Conservation (phyloP, 176 grass and related monocot species). For the Oryza rufipogon region DNA sequence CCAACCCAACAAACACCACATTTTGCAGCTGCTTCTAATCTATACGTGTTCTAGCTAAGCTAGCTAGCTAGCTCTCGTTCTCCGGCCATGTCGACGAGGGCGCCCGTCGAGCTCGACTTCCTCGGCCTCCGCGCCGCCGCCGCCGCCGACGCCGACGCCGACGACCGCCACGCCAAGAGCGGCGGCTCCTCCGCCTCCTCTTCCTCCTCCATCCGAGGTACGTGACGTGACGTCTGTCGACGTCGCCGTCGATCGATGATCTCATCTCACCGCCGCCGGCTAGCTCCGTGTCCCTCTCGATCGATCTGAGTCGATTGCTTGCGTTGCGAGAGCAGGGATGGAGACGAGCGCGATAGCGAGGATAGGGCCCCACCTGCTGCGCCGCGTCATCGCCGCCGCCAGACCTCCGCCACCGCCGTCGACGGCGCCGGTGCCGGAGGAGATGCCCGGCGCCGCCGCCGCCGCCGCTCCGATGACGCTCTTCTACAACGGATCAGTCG, state of each 20-base stretch:
- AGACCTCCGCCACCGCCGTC: background rate
- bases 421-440: background rate
- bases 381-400: constrained; percentile 45
- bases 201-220: constrained; percentile 47
- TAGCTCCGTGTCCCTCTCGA: too few species aligned
- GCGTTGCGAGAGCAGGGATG: constrained; percentile 28
- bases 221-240: too few species aligned
- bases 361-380: constrained; percentile 58
- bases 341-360: constrained; percentile 68
- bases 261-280: background rate
- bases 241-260: background rate
- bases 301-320: background rate
- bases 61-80: too few species aligned
- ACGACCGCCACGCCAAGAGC: background rate
- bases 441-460: constrained; percentile 8
- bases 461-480: constrained; percentile 57
- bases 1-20: too few species aligned
- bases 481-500: constrained; percentile 81
- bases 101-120: constrained; percentile 54
- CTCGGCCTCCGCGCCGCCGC: constrained; percentile 37
- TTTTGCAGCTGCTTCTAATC: too few species aligned
- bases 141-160: background rate
- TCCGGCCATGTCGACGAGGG: constrained; percentile 28
- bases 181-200: background rate
- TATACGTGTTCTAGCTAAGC: too few species aligned